A percentile compares a stretch with the other conserved stretches of the same genome.
Evolutionary conservation across 208 protist genomes (phyloP).

Genomic region (Herpetomonas tarakana): DNA sequence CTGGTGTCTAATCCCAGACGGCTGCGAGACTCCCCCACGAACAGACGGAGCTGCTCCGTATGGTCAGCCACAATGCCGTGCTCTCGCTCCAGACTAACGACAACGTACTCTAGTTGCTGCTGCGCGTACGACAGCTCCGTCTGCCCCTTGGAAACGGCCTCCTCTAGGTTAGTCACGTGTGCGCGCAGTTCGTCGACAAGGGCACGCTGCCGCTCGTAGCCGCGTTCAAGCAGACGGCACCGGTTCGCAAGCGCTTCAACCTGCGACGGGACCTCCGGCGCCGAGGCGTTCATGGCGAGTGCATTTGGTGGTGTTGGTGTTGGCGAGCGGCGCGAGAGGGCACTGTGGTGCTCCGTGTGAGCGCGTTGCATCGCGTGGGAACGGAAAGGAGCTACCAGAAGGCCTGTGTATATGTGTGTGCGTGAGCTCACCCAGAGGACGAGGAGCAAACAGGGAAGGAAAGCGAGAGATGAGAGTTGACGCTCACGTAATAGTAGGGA

Average conservation of each 20-base stretch:
- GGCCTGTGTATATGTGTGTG: too few relatives aligned
- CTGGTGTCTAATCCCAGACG: constrained; percentile 13
- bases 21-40: constrained; percentile 65
- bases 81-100: constrained; percentile 66
- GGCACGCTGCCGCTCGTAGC: constrained; percentile 36
- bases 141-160: constrained; percentile 59
- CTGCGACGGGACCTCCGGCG: too few relatives aligned
- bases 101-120: constrained; percentile 82
- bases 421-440: too few relatives aligned
- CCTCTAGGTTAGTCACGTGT: constrained; percentile 50
- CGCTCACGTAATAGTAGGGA: too few relatives aligned
- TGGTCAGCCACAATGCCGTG: constrained; percentile 81
- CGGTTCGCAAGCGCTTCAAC: not conserved
- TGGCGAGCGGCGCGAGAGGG: too few relatives aligned
- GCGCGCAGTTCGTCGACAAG: constrained; percentile 43
- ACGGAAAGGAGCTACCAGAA: too few relatives aligned
- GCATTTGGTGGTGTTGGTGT: too few relatives aligned
- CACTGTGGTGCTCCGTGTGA: too few relatives aligned
- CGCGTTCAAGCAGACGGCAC: constrained; percentile 23
- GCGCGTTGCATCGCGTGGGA: too few relatives aligned
- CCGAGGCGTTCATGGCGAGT: too few relatives aligned
- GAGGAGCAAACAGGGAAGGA: too few relatives aligned
- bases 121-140: constrained; percentile 75
- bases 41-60: constrained; percentile 82
- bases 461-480: too few relatives aligned